Evolutionary conservation across 495 filamentous ascomycete genomes (phyloP), one percentile per base, ranked within the genome.

Genomic region (Patellaria atrata): DNA sequence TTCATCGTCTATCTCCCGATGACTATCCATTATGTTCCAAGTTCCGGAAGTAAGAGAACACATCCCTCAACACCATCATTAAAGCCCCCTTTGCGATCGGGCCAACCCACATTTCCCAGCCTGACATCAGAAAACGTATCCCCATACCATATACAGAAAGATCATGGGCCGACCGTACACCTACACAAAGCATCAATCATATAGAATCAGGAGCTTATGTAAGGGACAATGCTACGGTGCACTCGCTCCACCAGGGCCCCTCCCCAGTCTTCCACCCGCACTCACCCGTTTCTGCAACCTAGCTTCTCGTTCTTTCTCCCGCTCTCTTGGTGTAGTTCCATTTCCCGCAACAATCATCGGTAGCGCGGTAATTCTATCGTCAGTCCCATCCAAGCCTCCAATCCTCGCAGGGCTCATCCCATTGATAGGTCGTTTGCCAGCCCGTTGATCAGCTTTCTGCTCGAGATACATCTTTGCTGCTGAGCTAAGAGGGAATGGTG

Each of bases 381-480:
- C 43, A 33, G 18, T 39, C 16, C 13, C 2, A 18, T 16, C 15
- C 16, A 26, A 11, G 11, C 35, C 45, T n/a, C 25, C 35, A 18
- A 30, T 18, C 15, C 36, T 39, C 12, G 27, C 34, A n/a, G 33
- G 23, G 5, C 22, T 30, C 5, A 38, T 32, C 2, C 28, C 27
- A 22, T 20, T 28, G 5, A 40, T 21, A 8, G 40, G 10, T 15
- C 43, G 33, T 24, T 32, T 41, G 16, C 55, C 55, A 1, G 49
- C 25, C 16, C 44, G 26, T 34, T 59, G 56, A 14, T 56, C 53
- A 7, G 69, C 73, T 48, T 92, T 92, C 51, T 82, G 73, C 35
- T 86, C 83, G 29, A 96, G 59, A 47, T 96, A 97, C 20, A 80
- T 52, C 45, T 77, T 71, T 1, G 87, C 91, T 14, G 75, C 71